Base-by-base conservation (phyloP, 2,329 filamentous ascomycete genomes). In the Colletotrichum sp. region DNA sequence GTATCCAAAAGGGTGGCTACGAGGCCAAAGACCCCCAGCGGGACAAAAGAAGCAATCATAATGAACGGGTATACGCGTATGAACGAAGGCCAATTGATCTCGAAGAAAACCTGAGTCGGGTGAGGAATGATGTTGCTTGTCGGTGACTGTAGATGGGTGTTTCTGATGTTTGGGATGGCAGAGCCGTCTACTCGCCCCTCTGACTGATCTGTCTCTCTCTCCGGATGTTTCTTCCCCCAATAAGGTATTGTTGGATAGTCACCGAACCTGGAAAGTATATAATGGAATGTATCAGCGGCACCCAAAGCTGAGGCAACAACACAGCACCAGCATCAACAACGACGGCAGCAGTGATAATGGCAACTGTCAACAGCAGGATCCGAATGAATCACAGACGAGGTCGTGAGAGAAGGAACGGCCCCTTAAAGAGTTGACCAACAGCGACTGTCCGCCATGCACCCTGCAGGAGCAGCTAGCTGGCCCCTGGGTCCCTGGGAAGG, bases 391-490 rank as follows among this genome's bases (percentile, higher is more conserved):
- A 47, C n/a, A 34, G 5, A 31, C 15, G 16, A 59, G 31, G 31
- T n/a, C 54, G 18, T n/a, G 62, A 51, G 55, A 66, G 55, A 73
- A 67, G 62, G 57, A 34, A 33, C 27, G 18, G 63, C 51, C 63
- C 27, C 34, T 67, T 67, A 67, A 72, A 63, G 72, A 72, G 67
- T 38, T 5, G 31, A 24, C 33, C 62, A 55, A 63, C 68, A n/a
- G 61, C 16, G 27, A 15, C 9, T 31, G n/a, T 16, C 58, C 57
- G 2, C 24, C 15, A 34, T 33, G 27, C 62, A 64, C 38, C 67
- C 54, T 73, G 62, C 68, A 63, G 62, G 12, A 67, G 21, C 55
- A 33, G 27, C 34, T 21, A 47, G n/a, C 43, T 47, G 43, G 43
- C n/a, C 43, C 43, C 43, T 66, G 68, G 18, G 47, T 51, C 62